Evolutionary conservation across 805 yeast species (phyloP), one percentile per base, ranked within the genome.

Genomic region (Komagataella kurtzmanii): DNA sequence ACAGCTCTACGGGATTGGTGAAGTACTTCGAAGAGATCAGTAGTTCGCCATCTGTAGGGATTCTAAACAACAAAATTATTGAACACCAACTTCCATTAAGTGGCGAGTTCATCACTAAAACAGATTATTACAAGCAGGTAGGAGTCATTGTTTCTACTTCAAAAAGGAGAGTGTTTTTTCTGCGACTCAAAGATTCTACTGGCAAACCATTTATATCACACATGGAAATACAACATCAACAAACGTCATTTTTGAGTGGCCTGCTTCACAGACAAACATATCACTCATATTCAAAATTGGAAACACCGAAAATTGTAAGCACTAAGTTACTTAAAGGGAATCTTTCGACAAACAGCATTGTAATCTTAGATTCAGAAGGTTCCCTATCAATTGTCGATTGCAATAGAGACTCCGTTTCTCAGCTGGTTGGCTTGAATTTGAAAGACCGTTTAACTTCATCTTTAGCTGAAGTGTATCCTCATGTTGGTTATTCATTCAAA

Each of bases 121-220:
- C 83, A 1, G 77, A 79, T 51, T 76, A 76, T 54, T 72, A 83
- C 8, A 88, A 81, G 56, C 90, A 93, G 0, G 79, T 85, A 1
- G 96, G 96, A 2, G 70, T 88, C 3, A 71, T 83, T 0, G 60
- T 84, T 7, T 77, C 88, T 6, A 88, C 97, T 0, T 77, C 85
- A 3, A 68, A 76, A 54, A 88, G 88, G 21, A 71, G 90, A 54
- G 77, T 83, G 46, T 62, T 83, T 5, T 69, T 86, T 46, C 60
- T 88, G 2, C 70, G 82, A 0, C 67, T 89, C 36, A 76, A 84
- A 54, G 93, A 88, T 63, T 71, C 77, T 48, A 71, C 77, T 43
- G 91, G 95, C 36, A 82, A 79, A 58, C 80, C 86, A 1, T 59
- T 61, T 8, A 52, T 68, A 10, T 55, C 54, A 21, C 52, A 49